A percentile compares a stretch with the other conserved stretches of the same genome.
Evolutionary conservation across 371 early-diverging fungal species (phyloP).

Genomic region (Mortierella sp.): DNA sequence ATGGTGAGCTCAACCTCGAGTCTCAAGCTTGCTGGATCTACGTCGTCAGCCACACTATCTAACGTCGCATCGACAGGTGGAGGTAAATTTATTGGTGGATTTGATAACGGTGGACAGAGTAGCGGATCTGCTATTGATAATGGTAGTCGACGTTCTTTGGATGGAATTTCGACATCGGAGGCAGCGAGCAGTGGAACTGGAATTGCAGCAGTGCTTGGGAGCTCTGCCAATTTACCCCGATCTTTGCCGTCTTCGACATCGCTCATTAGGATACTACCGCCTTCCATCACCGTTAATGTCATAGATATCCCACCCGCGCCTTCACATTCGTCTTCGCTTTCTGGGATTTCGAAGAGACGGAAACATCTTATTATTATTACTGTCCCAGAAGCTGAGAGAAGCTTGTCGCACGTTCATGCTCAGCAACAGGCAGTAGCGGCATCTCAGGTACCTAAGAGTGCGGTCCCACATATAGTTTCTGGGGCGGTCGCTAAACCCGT

Average conservation of each 20-base stretch:
- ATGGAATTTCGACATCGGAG: slow-evolving; percentile 26
- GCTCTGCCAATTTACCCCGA: slow-evolving; percentile 35
- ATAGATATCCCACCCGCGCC: slow-evolving; percentile 56
- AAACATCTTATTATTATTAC: slow-evolving; percentile 52
- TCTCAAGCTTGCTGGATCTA: slow-evolving; percentile 21
- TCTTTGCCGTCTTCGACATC: slow-evolving; percentile 47
- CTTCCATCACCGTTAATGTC: slow-evolving; percentile 36
- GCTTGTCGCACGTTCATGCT: slow-evolving; percentile 23
- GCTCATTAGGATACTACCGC: slow-evolving; percentile 50
- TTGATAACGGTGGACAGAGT: slow-evolving; percentile 11
- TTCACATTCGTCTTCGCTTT: slow-evolving; percentile 53
- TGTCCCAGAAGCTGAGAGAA: slow-evolving; percentile 49
- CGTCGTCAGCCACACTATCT: background rate
- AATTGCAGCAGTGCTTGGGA: slow-evolving; percentile 48
- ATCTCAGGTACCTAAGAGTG: slow-evolving; percentile 3
- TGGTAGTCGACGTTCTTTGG: slow-evolving; percentile 4
- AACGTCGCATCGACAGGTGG: background rate
- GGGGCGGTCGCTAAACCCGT: slow-evolving; percentile 43
- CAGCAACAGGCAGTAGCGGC: slow-evolving; percentile 26
- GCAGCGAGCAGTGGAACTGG: slow-evolving; percentile 48
- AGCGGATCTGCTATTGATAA: background rate
- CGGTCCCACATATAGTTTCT: slow-evolving; percentile 21
- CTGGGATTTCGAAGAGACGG: slow-evolving; percentile 40
- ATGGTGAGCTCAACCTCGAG: slow-evolving; percentile 18
- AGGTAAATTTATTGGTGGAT: slow-evolving; percentile 40